These are phyloP conservation scores for Scutellaria galericulata DNA, from an alignment of 257 asterid genomes.

Conservation along the genomic window DNA sequence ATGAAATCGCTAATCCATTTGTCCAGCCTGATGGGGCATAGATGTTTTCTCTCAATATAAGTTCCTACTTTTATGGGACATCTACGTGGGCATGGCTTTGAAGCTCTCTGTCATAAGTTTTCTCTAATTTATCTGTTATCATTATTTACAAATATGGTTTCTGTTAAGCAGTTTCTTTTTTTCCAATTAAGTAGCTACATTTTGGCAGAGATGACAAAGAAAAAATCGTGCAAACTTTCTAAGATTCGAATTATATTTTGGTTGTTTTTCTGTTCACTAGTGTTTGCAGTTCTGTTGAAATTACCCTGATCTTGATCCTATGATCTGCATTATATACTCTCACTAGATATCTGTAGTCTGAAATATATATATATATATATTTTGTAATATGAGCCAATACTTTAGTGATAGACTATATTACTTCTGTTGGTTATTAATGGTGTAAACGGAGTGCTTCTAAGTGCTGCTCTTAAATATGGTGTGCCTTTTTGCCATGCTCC, in stretches of 20 bases:
- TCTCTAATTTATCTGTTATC: slow-evolving; percentile 6
- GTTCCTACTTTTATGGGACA: slow-evolving; percentile 25
- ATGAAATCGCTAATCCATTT: slow-evolving; percentile 94
- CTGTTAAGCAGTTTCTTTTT: background rate
- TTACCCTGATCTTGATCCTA: background rate
- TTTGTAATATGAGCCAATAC: background rate
- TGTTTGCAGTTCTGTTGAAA: slow-evolving; percentile 21
- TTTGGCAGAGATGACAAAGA: background rate
- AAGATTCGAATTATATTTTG: background rate
- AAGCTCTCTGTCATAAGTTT: slow-evolving; percentile 22
- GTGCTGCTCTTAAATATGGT: background rate
- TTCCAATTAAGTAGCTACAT: background rate
- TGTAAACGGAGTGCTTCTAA: too few species aligned
- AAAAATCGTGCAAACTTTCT: background rate
- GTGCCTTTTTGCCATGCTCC: background rate
- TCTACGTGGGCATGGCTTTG: slow-evolving; percentile 11
- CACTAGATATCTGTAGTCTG: background rate
- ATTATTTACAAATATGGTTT: slow-evolving; percentile 5
- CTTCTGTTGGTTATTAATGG: background rate
- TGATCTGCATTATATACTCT: background rate
- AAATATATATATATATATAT: too few species aligned
- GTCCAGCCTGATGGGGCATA: slow-evolving; percentile 89
- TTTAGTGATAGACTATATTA: background rate
- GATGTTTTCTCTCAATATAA: slow-evolving; percentile 19
- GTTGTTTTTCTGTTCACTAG: slow-evolving; percentile 1